A percentile compares a stretch with the other conserved stretches of the same genome.
phyloP scores from a whole-genome alignment of 2,329 filamentous ascomycete species.

The Phialemoniopsis sp. region DNA sequence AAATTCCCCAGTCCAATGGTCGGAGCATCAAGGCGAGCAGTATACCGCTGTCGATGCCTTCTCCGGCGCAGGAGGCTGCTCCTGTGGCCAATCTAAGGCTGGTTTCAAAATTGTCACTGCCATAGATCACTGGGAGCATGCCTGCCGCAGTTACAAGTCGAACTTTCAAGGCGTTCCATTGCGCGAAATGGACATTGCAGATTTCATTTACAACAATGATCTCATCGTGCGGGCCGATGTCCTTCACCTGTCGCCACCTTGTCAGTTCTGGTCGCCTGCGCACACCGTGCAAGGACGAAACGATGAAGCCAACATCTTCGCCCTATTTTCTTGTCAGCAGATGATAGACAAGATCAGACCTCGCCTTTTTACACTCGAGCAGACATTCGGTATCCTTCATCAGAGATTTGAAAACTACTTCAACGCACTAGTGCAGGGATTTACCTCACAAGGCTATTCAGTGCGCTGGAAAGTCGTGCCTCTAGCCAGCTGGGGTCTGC shows the following conservation, averaged over 20 bases:
- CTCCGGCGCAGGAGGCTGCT: constrained; percentile 69
- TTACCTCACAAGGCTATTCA: constrained; percentile 63
- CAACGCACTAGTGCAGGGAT: constrained; percentile 54
- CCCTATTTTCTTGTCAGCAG: constrained; percentile 46
- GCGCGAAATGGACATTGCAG: constrained; percentile 38
- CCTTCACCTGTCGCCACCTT: constrained; percentile 72
- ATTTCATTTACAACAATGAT: constrained; percentile 36
- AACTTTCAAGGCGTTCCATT: constrained; percentile 55
- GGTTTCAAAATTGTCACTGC: constrained; percentile 58
- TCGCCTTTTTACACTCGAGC: constrained; percentile 71
- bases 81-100: constrained; percentile 53
- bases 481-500: constrained; percentile 45
- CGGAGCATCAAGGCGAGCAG: constrained; percentile 29
- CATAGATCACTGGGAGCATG: constrained; percentile 57
- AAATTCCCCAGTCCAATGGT: too few species aligned
- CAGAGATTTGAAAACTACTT: constrained; percentile 52
- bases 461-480: constrained; percentile 63
- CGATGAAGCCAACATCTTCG: constrained; percentile 65
- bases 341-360: constrained; percentile 58
- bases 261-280: constrained; percentile 70
- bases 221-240: constrained; percentile 53
- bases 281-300: constrained; percentile 57
- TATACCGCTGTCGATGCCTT: constrained; percentile 72
- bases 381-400: constrained; percentile 66
- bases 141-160: constrained; percentile 49